These are phyloP conservation scores for Linum lewisii DNA, from an alignment of 345 rosid species.

Conservation along the genomic window DNA sequence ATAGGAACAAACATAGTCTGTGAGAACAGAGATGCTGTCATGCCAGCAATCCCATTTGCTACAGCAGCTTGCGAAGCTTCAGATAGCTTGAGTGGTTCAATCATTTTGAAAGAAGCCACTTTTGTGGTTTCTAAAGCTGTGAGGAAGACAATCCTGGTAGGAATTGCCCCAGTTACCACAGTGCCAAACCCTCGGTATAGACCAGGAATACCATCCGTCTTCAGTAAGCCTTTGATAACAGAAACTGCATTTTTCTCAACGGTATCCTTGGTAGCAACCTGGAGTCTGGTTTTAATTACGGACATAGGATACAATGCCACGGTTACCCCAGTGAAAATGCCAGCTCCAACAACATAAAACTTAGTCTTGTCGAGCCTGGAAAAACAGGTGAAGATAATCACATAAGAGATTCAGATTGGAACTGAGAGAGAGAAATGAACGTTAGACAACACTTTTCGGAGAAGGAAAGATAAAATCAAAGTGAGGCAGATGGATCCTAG, in stretches of 20 bases:
- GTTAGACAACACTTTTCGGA: too few relatives aligned
- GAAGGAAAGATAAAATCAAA: too few relatives aligned
- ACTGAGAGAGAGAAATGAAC: too few relatives aligned
- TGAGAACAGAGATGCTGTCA: constrained; percentile 75
- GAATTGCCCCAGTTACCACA: constrained; percentile 84
- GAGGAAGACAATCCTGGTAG: constrained; percentile 80
- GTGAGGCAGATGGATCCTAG: too few relatives aligned
- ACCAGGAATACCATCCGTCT: constrained; percentile 46
- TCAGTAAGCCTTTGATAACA: constrained; percentile 63
- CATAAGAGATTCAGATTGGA: not conserved
- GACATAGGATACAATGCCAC: constrained; percentile 87
- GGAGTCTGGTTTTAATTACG: constrained; percentile 85
- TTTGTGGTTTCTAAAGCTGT: constrained; percentile 89
- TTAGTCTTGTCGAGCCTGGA: constrained; percentile 89
- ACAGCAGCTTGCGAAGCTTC: constrained; percentile 88
- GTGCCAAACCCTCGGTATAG: constrained; percentile 93
- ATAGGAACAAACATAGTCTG: constrained; percentile 91
- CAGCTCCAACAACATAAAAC: constrained; percentile 91
- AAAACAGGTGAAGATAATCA: not conserved
- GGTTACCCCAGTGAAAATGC: constrained; percentile 88
- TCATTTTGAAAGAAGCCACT: constrained; percentile 56
- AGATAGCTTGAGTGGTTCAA: constrained; percentile 45
- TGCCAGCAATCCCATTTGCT: constrained; percentile 93
- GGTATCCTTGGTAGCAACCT: constrained; percentile 81
- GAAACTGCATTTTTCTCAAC: constrained; percentile 69